Percentiles rank a stretch among this genome's conserved stretches.
phyloP scores from a whole-genome alignment of 768 basidiomycete species.

The Boletus subparvulus region DNA sequence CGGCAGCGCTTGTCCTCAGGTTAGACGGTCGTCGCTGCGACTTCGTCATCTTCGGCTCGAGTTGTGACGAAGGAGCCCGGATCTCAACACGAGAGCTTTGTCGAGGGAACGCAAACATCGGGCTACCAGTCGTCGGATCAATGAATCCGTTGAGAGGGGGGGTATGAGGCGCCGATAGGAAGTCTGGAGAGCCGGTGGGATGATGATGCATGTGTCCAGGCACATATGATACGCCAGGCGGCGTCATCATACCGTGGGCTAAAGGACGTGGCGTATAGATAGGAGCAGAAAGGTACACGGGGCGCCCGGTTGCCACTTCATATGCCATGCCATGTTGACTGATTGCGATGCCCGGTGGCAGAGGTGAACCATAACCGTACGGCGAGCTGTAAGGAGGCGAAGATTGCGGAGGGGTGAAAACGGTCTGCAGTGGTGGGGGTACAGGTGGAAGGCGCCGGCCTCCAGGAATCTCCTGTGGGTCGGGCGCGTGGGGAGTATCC shows the following conservation, averaged over 20 bases:
- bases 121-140: conserved; percentile 62
- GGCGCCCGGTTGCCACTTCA: conserved; percentile 78
- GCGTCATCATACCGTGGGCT: conserved; percentile 53
- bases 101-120: conserved; percentile 75
- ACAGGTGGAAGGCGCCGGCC: conserved; percentile 35
- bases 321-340: conserved; percentile 78
- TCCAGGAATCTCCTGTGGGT: conserved; percentile 20
- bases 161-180: conserved; percentile 56
- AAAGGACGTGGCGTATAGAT: conserved; percentile 70
- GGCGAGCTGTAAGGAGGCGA: conserved; percentile 70
- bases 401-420: conserved; percentile 40
- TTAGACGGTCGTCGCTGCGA: conserved; percentile 35
- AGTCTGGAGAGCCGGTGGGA: conserved; percentile 61
- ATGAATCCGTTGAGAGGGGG: conserved; percentile 64
- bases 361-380: conserved; percentile 53
- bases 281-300: conserved; percentile 67
- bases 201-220: conserved; percentile 64
- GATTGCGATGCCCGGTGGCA: conserved; percentile 73
- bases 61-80: conserved; percentile 50
- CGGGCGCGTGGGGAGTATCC: conserved; percentile 25
- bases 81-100: conserved; percentile 74
- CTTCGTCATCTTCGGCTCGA: conserved; percentile 25
- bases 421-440: conserved; percentile 45
- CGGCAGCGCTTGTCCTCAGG: conserved; percentile 51
- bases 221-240: conserved; percentile 50